Evolutionary conservation across 257 asterid genomes (phyloP), one percentile per base, ranked within the genome.

Genomic region (Rauvolfia tetraphylla): DNA sequence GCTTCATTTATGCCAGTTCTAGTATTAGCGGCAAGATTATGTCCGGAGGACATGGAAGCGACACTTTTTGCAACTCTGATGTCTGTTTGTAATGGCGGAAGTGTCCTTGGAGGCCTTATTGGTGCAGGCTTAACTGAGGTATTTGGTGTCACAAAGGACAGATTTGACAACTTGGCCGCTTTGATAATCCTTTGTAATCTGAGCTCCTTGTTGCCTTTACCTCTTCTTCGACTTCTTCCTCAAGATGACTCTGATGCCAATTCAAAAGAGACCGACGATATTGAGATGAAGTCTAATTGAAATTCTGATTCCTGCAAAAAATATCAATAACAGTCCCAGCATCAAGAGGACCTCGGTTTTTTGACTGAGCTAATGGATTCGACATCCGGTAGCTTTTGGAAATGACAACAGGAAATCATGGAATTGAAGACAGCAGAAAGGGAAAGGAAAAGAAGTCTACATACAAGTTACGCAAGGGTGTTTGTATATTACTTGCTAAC

Each of bases 1-100:
- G 96, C 91, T 53, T 95, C 99, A 20, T 91, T 95, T 87, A 91
- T 95, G 99, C 99, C 98, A 0, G 98, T 95, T 79, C 96, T 95
- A n/a, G 99, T 95, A 33, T 81, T 95, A 81, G 98, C 99, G 7
- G 98, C 99, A 72, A 91, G 89, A 82, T 72, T 95, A 71, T 95
- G 99, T 81, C 99, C 98, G 0, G 93, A 89, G 76, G 99, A 97
- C 68, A 90, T 95, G 90, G 98, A 95, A 83, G 98, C 98, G 44
- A 95, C 98, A 25, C 98, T 95, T 25, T 95, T 95, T 25, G 98
- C 98, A 10, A 95, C 98, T 36, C 94, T 95, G 0, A 95, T 95
- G 98, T 95, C 98, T 68, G 87, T 95, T 79, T 93, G 92, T 27
- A 95, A 95, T 20, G 98, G 92, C 15, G 98, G 98, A 58, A 83